phyloP scores from a whole-genome alignment of 306 rosid species.

The Aeschynomene evenia region DNA sequence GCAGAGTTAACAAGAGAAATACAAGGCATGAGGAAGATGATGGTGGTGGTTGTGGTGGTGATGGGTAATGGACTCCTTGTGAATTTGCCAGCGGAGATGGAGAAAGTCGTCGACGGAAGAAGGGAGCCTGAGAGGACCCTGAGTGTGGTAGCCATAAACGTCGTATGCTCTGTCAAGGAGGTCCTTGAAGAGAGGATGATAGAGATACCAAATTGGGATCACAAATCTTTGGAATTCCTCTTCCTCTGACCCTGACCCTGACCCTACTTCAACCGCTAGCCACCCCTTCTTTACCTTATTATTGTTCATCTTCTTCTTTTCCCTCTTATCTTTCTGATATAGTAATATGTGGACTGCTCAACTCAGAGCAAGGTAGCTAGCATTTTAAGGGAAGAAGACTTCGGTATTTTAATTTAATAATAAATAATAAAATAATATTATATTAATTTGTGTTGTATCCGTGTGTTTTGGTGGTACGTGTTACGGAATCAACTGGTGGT shows the following conservation, averaged over 20 bases:
- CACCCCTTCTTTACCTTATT: conserved; percentile 77
- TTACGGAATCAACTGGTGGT: too few relatives aligned
- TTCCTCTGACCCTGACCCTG: conserved; percentile 40
- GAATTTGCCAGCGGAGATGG: conserved; percentile 57
- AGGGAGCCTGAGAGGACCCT: conserved; percentile 62
- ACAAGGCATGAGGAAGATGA: conserved; percentile 38
- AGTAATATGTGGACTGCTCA: background rate
- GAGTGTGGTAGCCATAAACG: conserved; percentile 57
- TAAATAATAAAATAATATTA: too few relatives aligned
- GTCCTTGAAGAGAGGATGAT: conserved; percentile 56
- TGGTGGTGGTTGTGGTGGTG: background rate
- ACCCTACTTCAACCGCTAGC: conserved; percentile 57
- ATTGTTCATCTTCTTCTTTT: conserved; percentile 48
- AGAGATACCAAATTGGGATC: conserved; percentile 59
- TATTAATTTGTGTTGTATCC: too few relatives aligned
- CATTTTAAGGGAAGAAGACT: background rate
- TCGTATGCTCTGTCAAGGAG: conserved; percentile 64
- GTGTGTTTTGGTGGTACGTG: too few relatives aligned
- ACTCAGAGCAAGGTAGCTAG: background rate
- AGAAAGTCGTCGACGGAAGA: conserved; percentile 67
- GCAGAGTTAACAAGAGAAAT: conserved; percentile 45
- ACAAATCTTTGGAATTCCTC: conserved; percentile 38
- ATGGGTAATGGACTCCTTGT: conserved; percentile 42
- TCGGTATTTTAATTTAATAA: background rate
- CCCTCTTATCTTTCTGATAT: too few relatives aligned